These are phyloP conservation scores for Ceratobasidium sp. DNA, from an alignment of 1,284 basidiomycete genomes.

Conservation along the genomic window DNA sequence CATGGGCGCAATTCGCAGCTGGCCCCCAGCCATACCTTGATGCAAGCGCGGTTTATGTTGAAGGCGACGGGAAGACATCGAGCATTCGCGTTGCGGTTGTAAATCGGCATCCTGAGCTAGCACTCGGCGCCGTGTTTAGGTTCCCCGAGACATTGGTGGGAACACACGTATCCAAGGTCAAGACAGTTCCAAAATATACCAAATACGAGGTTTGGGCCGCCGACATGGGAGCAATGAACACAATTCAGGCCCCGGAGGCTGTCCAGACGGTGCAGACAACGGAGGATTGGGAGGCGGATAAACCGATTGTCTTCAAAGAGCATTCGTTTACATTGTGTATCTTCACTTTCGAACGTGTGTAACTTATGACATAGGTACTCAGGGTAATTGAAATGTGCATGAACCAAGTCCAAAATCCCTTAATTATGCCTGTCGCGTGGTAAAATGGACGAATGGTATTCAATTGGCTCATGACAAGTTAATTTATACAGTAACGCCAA, in stretches of 20 bases:
- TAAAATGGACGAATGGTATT: conserved; percentile 1
- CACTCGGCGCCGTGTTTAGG: conserved; percentile 51
- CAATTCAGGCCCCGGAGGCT: conserved; percentile 53
- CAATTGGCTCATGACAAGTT: neutral
- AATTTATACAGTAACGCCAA: neutral
- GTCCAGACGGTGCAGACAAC: conserved; percentile 51
- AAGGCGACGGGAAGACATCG: conserved; percentile 41
- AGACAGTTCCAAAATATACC: conserved; percentile 43
- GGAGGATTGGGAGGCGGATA: conserved; percentile 49
- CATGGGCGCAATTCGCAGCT: conserved; percentile 57
- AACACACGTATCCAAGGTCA: neutral
- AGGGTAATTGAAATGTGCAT: neutral
- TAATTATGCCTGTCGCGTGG: neutral
- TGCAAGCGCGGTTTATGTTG: conserved; percentile 56
- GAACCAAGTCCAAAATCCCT: neutral
- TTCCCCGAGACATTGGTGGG: conserved; percentile 48
- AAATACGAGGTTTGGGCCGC: conserved; percentile 59
- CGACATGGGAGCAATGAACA: conserved; percentile 53
- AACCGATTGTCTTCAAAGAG: conserved; percentile 52
- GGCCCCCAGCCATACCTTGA: conserved; percentile 56
- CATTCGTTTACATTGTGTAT: conserved; percentile 56
- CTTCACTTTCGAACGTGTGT: conserved; percentile 11
- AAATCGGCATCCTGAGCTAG: conserved; percentile 53
- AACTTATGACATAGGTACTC: neutral
- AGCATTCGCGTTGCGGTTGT: conserved; percentile 59